Evolutionary conservation across 2,329 filamentous ascomycete genomes (phyloP), one percentile per base, ranked within the genome.

Genomic region (Dactylonectria macrodidyma): DNA sequence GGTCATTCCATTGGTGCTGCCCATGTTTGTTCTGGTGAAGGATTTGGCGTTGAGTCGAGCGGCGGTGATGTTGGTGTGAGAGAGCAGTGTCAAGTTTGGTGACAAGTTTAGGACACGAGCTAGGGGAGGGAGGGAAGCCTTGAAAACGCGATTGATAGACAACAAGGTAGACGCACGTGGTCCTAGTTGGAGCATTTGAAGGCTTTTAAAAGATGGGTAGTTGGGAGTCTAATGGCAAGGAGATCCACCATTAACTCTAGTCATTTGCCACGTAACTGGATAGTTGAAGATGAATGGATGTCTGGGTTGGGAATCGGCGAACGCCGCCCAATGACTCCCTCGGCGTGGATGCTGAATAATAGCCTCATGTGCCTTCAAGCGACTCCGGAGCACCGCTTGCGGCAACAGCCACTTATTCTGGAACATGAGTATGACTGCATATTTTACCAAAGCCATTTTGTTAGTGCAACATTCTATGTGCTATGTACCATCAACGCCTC

Each of bases 1-100:
- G 44, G 62, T 69, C 48, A 76, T 76, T 60, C 81, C 81, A 57
- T 81, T 84, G 26, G 78, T 76, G 62, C 76, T 76, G 41, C 75
- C 71, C 80, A 81, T 81, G 14, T 56, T 72, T 69, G 72, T 59
- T 59, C 62, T 67, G 38, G 38, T 41, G 36, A 47, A 65, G 41
- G 57, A 59, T 30, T 56, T 66, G 26, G 59, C 48, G 33, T 64
- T 68, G 65, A 60, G 51, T 41, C 30, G 59, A 50, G 48, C 41
- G 62, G 62, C 55, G 41, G n/a, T 33, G 66, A 54, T 73, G 67
- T 41, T 47, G 24, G 34, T 38, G 54, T 56, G 56, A 63, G 58
- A 61, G 56, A 59, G 68, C 68, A 68, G 55, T 69, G 67, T 59
- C 46, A 61, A 59, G 24, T 54, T 66, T 67, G 70, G 55, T 69